Evolutionary conservation across 768 basidiomycete genomes (phyloP).

Genomic region (Boletus coccyginus): DNA sequence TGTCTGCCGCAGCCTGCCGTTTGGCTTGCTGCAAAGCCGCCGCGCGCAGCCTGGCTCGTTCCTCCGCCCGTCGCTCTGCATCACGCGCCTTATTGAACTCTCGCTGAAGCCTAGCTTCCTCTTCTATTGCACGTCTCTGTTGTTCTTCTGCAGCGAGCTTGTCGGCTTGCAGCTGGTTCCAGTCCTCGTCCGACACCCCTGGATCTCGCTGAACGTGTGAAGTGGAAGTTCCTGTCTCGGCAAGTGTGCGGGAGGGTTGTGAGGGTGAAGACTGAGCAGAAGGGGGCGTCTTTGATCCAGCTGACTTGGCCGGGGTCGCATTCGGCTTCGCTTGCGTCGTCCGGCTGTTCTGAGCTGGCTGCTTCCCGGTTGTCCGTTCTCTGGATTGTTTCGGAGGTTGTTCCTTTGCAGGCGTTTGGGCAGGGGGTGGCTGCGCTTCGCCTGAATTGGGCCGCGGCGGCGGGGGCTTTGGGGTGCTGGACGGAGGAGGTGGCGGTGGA

Average conservation of each 20-base stretch:
- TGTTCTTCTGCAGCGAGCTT: constrained; percentile 26
- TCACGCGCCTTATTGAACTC: constrained; percentile 18
- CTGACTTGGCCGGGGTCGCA: neutral
- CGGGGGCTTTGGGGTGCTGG: neutral
- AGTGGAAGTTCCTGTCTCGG: neutral
- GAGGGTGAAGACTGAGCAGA: neutral
- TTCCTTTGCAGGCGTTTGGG: constrained; percentile 11
- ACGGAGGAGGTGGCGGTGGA: constrained; percentile 14
- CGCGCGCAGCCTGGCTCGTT: constrained; percentile 19
- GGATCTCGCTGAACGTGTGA: constrained; percentile 37
- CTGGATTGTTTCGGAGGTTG: constrained; percentile 1
- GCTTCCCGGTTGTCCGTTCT: neutral
- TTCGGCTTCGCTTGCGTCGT: neutral
- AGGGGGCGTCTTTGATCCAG: neutral
- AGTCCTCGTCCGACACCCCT: constrained; percentile 51
- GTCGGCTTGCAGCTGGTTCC: constrained; percentile 47
- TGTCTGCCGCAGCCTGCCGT: constrained; percentile 18
- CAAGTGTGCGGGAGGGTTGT: neutral
- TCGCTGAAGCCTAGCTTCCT: constrained; percentile 14
- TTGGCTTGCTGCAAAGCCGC: constrained; percentile 20
- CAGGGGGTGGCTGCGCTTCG: constrained; percentile 5
- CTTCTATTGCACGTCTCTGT: constrained; percentile 16
- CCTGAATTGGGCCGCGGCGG: constrained; percentile 1
- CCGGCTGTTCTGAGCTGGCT: constrained; percentile 1
- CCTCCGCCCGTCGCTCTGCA: constrained; percentile 21